Evolutionary conservation across 169 alveolate genomes (phyloP).

Genomic region (Amoebophrya sp.): DNA sequence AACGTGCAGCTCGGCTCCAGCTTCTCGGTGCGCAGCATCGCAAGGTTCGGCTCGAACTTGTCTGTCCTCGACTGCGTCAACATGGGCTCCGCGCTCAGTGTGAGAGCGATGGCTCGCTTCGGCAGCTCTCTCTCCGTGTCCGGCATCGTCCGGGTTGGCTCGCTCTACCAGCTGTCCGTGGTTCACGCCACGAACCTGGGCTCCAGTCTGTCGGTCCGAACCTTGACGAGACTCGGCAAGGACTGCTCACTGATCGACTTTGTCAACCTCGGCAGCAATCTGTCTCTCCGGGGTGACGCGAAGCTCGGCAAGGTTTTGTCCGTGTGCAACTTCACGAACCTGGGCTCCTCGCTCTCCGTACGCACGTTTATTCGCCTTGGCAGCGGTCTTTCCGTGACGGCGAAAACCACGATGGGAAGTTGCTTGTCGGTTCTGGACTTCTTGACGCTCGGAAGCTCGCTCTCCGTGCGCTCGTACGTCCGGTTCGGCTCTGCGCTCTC

Average conservation of each 20-base stretch:
- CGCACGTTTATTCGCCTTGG: constrained; percentile 19
- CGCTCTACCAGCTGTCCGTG: not conserved
- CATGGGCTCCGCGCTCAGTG: not conserved
- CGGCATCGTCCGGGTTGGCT: not conserved
- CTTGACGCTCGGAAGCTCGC: too few relatives aligned
- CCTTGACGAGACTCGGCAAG: too few relatives aligned
- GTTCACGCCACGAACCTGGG: not conserved
- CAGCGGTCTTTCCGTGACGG: not conserved
- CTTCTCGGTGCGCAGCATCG: not conserved
- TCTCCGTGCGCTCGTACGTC: too few relatives aligned
- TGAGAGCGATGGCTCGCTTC: not conserved
- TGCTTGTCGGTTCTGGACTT: too few relatives aligned
- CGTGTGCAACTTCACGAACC: constrained; percentile 3
- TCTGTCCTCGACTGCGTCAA: not conserved
- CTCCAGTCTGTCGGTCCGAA: not conserved
- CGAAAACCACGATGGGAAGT: too few relatives aligned
- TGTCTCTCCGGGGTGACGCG: not conserved
- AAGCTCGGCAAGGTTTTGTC: too few relatives aligned
- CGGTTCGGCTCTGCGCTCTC: constrained; percentile 23
- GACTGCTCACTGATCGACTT: too few relatives aligned
- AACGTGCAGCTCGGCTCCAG: not conserved
- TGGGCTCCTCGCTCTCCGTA: not conserved
- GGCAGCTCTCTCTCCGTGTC: not conserved
- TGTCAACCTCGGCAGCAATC: too few relatives aligned
- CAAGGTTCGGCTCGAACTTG: not conserved